These are phyloP conservation scores for Trichophyton rubrum DNA, from an alignment of 2,329 filamentous ascomycete genomes.

Conservation along the genomic window DNA sequence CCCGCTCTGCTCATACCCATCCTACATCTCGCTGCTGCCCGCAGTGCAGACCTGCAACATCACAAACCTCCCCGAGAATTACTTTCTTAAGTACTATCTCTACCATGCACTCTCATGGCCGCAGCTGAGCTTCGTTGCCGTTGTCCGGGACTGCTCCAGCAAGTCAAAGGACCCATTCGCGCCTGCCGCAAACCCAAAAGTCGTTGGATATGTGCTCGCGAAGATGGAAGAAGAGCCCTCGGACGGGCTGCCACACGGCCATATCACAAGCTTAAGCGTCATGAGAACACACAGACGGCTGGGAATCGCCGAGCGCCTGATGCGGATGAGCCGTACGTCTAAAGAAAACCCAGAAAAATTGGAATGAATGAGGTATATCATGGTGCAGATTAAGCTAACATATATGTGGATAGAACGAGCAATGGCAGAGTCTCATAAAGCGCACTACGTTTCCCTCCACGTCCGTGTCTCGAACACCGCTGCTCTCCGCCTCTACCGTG, in stretches of 20 bases:
- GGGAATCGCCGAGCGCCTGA: slow-evolving; percentile 91
- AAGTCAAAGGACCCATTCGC: slow-evolving; percentile 61
- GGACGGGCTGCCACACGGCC: slow-evolving; percentile 83
- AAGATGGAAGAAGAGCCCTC: slow-evolving; percentile 99
- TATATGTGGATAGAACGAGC: slow-evolving; percentile 54
- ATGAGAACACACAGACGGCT: slow-evolving; percentile 90
- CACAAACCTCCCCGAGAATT: slow-evolving; percentile 97
- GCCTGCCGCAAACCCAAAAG: slow-evolving; percentile 52
- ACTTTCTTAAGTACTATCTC: slow-evolving; percentile 99
- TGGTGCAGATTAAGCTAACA: neutral
- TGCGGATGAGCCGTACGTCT: slow-evolving; percentile 78
- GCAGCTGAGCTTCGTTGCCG: slow-evolving; percentile 89
- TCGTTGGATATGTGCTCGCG: slow-evolving; percentile 96
- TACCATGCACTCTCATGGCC: slow-evolving; percentile 98
- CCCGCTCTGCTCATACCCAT: slow-evolving; percentile 35
- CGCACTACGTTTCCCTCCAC: slow-evolving; percentile 87
- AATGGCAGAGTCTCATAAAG: slow-evolving; percentile 90
- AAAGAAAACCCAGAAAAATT: neutral
- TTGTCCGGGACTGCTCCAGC: slow-evolving; percentile 70
- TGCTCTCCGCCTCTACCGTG: slow-evolving; percentile 80
- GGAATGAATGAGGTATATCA: neutral
- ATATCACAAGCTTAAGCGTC: slow-evolving; percentile 89
- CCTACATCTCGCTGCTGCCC: slow-evolving; percentile 71
- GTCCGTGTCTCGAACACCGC: slow-evolving; percentile 89
- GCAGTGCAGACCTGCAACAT: slow-evolving; percentile 95